Percentiles rank a stretch among this genome's conserved stretches.
Evolutionary conservation across 139 green algal species (phyloP).

Genomic region (Chlamydomonas schloesseri): DNA sequence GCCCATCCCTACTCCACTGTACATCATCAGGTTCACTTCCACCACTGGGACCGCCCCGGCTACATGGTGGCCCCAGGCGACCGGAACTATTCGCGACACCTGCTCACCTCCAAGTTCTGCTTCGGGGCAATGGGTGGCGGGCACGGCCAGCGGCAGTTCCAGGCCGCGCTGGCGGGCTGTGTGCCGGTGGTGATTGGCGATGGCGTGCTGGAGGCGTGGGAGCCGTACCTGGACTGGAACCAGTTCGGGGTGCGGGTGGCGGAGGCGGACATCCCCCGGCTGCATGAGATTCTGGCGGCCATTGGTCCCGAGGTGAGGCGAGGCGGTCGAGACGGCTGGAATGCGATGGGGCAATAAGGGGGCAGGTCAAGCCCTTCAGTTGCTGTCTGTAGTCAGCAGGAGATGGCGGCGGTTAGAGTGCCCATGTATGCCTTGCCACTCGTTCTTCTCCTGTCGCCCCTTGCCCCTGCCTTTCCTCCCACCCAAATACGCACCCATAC

Average conservation of each 20-base stretch:
- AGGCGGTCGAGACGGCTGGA: too few species aligned
- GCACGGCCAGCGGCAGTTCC: conserved; percentile 44
- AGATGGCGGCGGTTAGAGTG: too few species aligned
- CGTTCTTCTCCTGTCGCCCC: too few species aligned
- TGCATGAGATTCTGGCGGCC: conserved; percentile 33
- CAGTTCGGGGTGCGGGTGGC: conserved; percentile 40
- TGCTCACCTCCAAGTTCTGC: conserved; percentile 46
- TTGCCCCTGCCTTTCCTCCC: too few species aligned
- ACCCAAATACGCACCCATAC: too few species aligned
- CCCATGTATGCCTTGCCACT: too few species aligned
- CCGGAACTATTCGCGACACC: conserved; percentile 13
- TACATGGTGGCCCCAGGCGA: neutral
- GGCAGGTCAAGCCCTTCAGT: too few species aligned
- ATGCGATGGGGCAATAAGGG: too few species aligned
- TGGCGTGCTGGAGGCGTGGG: conserved; percentile 49
- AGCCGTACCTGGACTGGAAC: conserved; percentile 55
- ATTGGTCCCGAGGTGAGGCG: conserved; percentile 9
- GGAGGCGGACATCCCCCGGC: conserved; percentile 41
- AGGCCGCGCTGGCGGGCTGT: conserved; percentile 11
- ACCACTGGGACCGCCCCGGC: conserved; percentile 48
- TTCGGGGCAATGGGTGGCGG: conserved; percentile 45
- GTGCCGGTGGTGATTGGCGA: conserved; percentile 31
- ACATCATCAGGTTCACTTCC: conserved; percentile 56
- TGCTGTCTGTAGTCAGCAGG: too few species aligned
- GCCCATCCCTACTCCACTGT: too few species aligned